Base-by-base conservation (phyloP, 1,284 basidiomycete genomes). In the Puccinia coronata region DNA sequence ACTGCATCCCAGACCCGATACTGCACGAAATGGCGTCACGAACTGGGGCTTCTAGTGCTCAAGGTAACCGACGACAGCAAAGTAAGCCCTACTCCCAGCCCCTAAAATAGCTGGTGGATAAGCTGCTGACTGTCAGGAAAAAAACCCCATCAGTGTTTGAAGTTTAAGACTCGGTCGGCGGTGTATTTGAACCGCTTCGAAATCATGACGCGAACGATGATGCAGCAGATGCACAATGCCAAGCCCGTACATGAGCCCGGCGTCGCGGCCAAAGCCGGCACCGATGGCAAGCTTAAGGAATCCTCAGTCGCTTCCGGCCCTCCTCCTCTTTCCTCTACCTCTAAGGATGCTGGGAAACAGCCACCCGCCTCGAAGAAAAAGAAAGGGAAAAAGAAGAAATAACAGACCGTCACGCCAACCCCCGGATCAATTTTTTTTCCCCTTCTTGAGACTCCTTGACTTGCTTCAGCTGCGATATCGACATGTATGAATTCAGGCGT, bases 141-240 rank as follows among this genome's bases (percentile, higher is more conserved):
- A 16, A 43, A 76, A 43, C 43, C 43, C 43, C 43, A 16, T 16
- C 28, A 77, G 74, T 77, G 74, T 51, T 34, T 77, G 6, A 77
- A 77, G 49, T 77, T 77, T 31, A 77, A 77, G 61, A 77, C 74
- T 77, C 4, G 59, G 36, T 77, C 74, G 59, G 74, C 74, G 2
- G 59, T 77, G 28, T 77, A 63, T 16, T 39, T 77, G 31, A 77
- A 77, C 43, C 74, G 74, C 25, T 77, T 77, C 36, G 74, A 77
- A 23, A n/a, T 28, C 4, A 63, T 77, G 28, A 77, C 57, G 25
- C 74, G 74, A 28, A 31, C 39, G 5, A 77, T 67, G 74, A 77
- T 39, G 4, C 36, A 49, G n/a, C 41, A 69, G 47, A 69, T 69
- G 67, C 67, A 69, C 12, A 49, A 69, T 43, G 41, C 28, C 2